Evolutionary conservation across 2,329 filamentous ascomycete genomes (phyloP).

Genomic region (Aspergillus sp.): DNA sequence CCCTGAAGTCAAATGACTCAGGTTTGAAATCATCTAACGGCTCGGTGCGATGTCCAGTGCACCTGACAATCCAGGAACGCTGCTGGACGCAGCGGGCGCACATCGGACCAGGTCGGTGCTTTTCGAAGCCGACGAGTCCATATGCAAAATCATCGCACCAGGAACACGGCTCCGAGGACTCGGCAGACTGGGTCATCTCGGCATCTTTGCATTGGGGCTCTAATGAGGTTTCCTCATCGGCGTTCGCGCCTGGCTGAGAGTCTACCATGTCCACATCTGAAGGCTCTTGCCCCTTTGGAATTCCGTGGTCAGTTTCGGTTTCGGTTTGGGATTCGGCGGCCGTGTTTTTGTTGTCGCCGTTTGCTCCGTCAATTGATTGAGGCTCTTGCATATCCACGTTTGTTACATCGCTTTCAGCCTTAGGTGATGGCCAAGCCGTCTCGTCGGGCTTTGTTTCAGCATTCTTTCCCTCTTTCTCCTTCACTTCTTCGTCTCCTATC

Average conservation of each 20-base stretch:
- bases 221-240: too few species aligned
- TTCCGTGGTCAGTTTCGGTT: background rate
- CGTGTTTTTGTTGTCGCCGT: background rate
- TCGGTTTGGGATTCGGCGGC: background rate
- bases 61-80: constrained; percentile 36
- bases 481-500: background rate
- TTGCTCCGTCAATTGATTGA: background rate
- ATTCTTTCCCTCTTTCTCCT: background rate
- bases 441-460: background rate
- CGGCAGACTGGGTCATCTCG: background rate
- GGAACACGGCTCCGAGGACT: constrained; percentile 31
- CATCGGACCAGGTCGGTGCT: constrained; percentile 35
- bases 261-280: background rate
- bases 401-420: background rate
- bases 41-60: constrained; percentile 31
- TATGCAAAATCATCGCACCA: constrained; percentile 44
- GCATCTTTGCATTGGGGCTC: background rate
- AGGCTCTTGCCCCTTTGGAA: background rate
- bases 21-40: constrained; percentile 21
- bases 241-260: background rate
- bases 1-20: constrained; percentile 21
- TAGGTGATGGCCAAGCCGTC: background rate
- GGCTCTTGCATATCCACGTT: background rate
- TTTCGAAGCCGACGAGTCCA: constrained; percentile 40
- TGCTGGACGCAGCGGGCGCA: constrained; percentile 39